Percentiles rank a stretch among this genome's conserved stretches.
Evolutionary conservation across 2,329 filamentous ascomycete genomes (phyloP).

Genomic region (Fusarium papillatum): DNA sequence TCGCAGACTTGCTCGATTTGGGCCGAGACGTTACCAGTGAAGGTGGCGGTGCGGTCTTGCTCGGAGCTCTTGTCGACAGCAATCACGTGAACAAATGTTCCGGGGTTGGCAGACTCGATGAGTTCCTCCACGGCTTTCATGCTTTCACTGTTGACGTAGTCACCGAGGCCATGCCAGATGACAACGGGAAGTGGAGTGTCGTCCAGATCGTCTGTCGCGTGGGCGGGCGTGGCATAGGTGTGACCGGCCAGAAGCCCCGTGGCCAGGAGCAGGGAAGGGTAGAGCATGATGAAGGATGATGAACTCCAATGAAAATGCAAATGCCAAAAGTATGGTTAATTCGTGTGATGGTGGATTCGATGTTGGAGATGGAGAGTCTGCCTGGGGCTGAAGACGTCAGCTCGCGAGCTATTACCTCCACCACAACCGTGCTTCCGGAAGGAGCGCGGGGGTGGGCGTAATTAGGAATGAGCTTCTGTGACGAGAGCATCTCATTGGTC

Average conservation of each 20-base stretch:
- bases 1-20: conserved; percentile 85
- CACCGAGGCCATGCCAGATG: conserved; percentile 91
- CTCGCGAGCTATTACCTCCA: conserved; percentile 29
- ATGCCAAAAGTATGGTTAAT: not conserved
- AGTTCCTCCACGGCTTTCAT: conserved; percentile 80
- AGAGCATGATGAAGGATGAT: conserved; percentile 28
- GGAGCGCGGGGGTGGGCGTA: conserved; percentile 17
- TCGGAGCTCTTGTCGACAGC: conserved; percentile 75
- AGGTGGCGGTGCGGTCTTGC: conserved; percentile 85
- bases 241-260: conserved; percentile 47
- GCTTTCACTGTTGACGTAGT: conserved; percentile 83
- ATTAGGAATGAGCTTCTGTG: conserved; percentile 16
- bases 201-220: conserved; percentile 52
- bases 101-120: conserved; percentile 80
- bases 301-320: conserved; percentile 10
- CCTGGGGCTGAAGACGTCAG: conserved; percentile 32
- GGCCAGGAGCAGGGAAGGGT: conserved; percentile 39
- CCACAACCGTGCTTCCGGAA: conserved; percentile 20
- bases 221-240: conserved; percentile 38
- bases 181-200: conserved; percentile 87
- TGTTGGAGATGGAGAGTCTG: conserved; percentile 29
- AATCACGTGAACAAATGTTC: conserved; percentile 87
- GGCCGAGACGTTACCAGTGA: conserved; percentile 88
- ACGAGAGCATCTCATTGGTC: conserved; percentile 8
- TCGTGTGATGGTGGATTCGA: conserved; percentile 17